Evolutionary conservation across 257 asterid genomes (phyloP), one percentile per base, ranked within the genome.

Genomic region (Ophiorrhiza pumila): DNA sequence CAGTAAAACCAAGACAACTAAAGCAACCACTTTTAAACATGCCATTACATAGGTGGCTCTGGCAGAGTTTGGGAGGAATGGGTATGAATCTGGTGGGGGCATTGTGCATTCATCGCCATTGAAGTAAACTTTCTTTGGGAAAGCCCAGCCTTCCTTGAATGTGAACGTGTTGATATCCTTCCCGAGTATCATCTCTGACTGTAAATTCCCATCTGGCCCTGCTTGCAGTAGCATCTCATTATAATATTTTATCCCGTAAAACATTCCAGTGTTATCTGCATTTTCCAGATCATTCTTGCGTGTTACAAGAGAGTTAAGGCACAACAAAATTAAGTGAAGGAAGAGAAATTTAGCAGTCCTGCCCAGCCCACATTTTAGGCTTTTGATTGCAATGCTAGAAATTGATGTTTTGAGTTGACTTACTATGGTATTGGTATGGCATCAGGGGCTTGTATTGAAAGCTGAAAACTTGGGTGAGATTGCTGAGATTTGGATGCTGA

Each of bases 401-500:
- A n/a, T n/a, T n/a, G n/a, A n/a, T n/a, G n/a, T n/a, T 29, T 60
- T 12, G 15, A 35, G 17, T 62, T 18, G 14, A 39, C 74, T 68
- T 75, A 75, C 79, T 58, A 12, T n/a, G 58, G 22, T 63, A 68
- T 61, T 45, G 27, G 13, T 76, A 69, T 0, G 66, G 75, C 3
- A 60, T n/a, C 3, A 76, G 47, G 42, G 80, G 71, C 69, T 49
- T 52, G 70, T 76, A 69, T 37, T 47, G 57, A 35, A 76, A 69
- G 80, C 80, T 76, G 31, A 69, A 76, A 50, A 64, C 45, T 55
- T 49, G 57, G 10, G 71, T 69, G 42, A 76, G 23, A 39, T 69
- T 76, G 29, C 61, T 69, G 52, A 76, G 65, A 62, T 76, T 76
- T 17, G 75, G 80, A 61, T 76, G 80, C 71, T 76, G 71, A 45